A percentile compares a stretch with the other conserved stretches of the same genome.
phyloP scores from a whole-genome alignment of 2,329 filamentous ascomycete genomes.

The Diaporthe citriasiana region DNA sequence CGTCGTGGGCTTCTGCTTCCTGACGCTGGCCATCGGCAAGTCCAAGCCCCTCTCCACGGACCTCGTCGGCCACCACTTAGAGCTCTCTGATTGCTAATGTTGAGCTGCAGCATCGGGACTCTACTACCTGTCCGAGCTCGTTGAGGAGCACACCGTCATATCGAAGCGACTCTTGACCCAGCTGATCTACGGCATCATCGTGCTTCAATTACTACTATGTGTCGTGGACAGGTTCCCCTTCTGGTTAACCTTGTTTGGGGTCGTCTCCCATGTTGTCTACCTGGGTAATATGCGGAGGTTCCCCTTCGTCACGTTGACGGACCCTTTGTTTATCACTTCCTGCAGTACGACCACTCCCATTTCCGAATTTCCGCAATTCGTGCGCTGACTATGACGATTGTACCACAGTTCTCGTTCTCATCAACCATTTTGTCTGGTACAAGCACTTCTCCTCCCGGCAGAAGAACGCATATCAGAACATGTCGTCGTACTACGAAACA shows the following conservation, averaged over 20 bases:
- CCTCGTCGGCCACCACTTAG: background rate
- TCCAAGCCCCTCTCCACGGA: constrained; percentile 37
- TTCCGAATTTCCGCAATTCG: background rate
- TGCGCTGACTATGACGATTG: constrained; percentile 15
- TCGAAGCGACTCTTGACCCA: constrained; percentile 88
- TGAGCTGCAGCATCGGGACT: constrained; percentile 83
- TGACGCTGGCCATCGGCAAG: constrained; percentile 92
- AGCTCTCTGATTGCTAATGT: background rate
- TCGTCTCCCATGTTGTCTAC: constrained; percentile 88
- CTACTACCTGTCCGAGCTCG: constrained; percentile 97
- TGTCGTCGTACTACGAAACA: constrained; percentile 73
- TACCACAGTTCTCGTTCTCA: constrained; percentile 79
- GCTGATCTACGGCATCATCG: constrained; percentile 87
- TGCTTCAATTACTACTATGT: constrained; percentile 79
- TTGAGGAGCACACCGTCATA: constrained; percentile 96
- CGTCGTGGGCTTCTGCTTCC: constrained; percentile 89
- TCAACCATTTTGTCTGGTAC: constrained; percentile 98
- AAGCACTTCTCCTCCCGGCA: constrained; percentile 83
- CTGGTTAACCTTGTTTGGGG: constrained; percentile 78
- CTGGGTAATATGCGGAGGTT: constrained; percentile 85
- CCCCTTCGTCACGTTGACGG: constrained; percentile 85
- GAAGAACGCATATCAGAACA: constrained; percentile 68
- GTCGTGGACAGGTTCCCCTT: constrained; percentile 90
- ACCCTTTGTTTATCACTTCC: constrained; percentile 87
- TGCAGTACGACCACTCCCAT: constrained; percentile 71